Conservation (phyloP, 495 filamentous ascomycete genomes). For the Xylaria intraflava region DNA sequence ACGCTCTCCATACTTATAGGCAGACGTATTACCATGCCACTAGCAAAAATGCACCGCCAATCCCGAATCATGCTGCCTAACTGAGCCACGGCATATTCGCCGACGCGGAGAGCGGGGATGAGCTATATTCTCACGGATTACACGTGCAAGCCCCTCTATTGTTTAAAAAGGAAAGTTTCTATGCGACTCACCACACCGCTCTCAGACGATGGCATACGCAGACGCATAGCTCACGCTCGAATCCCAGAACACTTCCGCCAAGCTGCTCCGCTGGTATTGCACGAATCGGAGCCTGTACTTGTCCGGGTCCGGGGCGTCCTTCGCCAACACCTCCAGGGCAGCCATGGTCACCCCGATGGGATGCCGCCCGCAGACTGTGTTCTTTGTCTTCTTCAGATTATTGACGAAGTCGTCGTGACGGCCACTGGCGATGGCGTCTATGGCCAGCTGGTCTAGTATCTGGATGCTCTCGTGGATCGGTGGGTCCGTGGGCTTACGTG, state of each 20-base stretch:
- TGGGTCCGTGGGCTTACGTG: constrained; percentile 37
- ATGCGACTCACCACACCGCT: not conserved
- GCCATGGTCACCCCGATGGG: constrained; percentile 95
- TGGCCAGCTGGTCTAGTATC: constrained; percentile 70
- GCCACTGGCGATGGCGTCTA: constrained; percentile 75
- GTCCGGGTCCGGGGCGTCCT: constrained; percentile 30
- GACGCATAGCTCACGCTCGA: constrained; percentile 94
- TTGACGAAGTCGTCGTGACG: constrained; percentile 61
- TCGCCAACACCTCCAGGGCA: constrained; percentile 58
- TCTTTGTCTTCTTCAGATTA: constrained; percentile 63
- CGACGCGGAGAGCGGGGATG: no score
- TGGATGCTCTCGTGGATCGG: constrained; percentile 82
- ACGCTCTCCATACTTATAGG: no score
- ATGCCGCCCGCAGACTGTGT: constrained; percentile 93
- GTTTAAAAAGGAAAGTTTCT: not conserved
- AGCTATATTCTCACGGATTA: no score
- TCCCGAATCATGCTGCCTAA: no score
- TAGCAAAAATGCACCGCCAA: no score
- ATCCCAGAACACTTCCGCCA: constrained; percentile 62
- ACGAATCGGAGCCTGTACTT: constrained; percentile 74
- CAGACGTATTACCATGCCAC: no score
- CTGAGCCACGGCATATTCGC: no score
- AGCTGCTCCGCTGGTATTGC: constrained; percentile 82
- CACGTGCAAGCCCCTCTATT: constrained; percentile 9
- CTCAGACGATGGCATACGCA: constrained; percentile 61